A percentile compares a stretch with the other conserved stretches of the same genome.
Conservation (phyloP, 2,329 filamentous ascomycete species). For the Colletotrichum australisinense region DNA sequence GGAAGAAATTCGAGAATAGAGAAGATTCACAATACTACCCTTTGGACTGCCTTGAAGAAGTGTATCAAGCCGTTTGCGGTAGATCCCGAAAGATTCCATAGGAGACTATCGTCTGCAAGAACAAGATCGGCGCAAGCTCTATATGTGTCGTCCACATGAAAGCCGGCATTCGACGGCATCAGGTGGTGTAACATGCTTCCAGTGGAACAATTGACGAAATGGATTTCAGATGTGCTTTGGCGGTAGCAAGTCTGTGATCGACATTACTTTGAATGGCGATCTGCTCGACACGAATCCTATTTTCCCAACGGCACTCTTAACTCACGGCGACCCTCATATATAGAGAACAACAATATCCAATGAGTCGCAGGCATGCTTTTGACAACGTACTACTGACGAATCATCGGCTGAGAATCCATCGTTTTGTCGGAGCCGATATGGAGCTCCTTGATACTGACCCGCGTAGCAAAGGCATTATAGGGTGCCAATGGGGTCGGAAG, state of each 20-base stretch:
- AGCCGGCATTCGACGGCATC: not conserved
- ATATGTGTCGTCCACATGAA: no score
- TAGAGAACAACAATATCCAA: not conserved
- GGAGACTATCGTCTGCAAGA: no score
- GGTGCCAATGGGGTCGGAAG: no score
- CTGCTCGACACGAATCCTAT: not conserved
- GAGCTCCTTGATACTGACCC: not conserved
- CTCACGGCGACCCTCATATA: not conserved
- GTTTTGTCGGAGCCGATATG: not conserved
- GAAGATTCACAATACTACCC: not conserved
- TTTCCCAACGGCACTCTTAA: not conserved
- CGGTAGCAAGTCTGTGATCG: not conserved
- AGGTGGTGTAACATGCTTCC: not conserved
- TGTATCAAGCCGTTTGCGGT: not conserved
- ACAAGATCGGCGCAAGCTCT: not conserved
- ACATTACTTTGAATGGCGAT: not conserved
- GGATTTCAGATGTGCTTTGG: not conserved
- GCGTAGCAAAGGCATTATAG: not conserved
- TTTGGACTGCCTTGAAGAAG: not conserved
- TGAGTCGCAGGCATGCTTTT: not conserved
- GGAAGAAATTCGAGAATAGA: not conserved
- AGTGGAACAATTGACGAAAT: not conserved
- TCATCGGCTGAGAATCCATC: not conserved
- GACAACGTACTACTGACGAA: not conserved
- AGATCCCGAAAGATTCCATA: no score